Evolutionary conservation across 768 basidiomycete species (phyloP).

Genomic region (Tylopilus sp.): DNA sequence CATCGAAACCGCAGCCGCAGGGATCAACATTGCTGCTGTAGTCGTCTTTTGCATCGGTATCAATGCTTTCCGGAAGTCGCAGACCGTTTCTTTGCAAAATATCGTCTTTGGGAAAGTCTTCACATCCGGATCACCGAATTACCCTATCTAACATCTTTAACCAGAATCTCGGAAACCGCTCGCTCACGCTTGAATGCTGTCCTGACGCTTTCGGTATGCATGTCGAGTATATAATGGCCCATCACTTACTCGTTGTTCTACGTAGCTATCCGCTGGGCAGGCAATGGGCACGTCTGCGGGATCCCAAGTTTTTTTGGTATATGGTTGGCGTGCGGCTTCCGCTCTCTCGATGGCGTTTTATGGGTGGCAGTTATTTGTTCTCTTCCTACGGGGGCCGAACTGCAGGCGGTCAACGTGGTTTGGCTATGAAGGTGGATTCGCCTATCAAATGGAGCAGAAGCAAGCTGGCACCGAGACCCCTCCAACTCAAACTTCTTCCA

Average conservation of each 20-base stretch:
- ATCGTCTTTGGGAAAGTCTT: constrained; percentile 20
- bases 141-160: background rate
- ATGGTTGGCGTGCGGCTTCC: constrained; percentile 37
- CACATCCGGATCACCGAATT: background rate
- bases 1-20: constrained; percentile 37
- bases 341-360: constrained; percentile 33
- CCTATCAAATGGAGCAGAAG: constrained; percentile 1
- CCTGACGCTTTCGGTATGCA: constrained; percentile 24
- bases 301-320: constrained; percentile 35
- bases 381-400: constrained; percentile 38
- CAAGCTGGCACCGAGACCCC: background rate
- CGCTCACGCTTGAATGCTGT: constrained; percentile 29
- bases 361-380: constrained; percentile 32
- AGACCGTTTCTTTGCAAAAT: constrained; percentile 33
- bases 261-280: constrained; percentile 34
- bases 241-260: too few relatives aligned
- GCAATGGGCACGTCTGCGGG: constrained; percentile 42
- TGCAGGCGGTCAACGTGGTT: constrained; percentile 44
- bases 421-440: constrained; percentile 57
- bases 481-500: constrained; percentile 3
- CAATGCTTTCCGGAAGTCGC: constrained; percentile 36
- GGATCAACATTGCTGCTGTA: constrained; percentile 35
- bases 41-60: constrained; percentile 37
- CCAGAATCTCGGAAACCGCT: constrained; percentile 24
- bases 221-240: too few relatives aligned